These are phyloP conservation scores for Penicillium diatomitis DNA, from an alignment of 495 filamentous ascomycete species.

Conservation along the genomic window DNA sequence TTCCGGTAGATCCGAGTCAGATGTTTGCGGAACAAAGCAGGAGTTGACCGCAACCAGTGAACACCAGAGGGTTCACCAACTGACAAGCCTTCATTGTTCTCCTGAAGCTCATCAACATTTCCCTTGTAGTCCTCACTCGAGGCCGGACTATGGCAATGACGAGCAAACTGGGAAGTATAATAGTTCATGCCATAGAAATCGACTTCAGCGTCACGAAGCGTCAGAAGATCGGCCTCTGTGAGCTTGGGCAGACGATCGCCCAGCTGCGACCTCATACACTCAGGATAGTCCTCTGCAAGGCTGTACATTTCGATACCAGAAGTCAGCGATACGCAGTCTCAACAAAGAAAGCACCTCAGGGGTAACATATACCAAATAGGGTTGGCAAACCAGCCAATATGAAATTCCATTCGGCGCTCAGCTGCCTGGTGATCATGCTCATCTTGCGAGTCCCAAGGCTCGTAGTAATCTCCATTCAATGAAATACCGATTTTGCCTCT, in stretches of 20 bases:
- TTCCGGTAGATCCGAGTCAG: constrained; percentile 61
- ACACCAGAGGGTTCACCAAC: constrained; percentile 61
- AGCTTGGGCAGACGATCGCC: constrained; percentile 56
- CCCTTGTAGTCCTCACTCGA: constrained; percentile 50
- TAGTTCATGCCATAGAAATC: constrained; percentile 75
- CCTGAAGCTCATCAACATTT: constrained; percentile 51
- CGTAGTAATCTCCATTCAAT: constrained; percentile 42
- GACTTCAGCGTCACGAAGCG: constrained; percentile 47
- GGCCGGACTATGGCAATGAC: constrained; percentile 25
- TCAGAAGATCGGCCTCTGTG: constrained; percentile 46
- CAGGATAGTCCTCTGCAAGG: constrained; percentile 54
- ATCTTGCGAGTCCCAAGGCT: constrained; percentile 31
- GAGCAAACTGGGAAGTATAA: constrained; percentile 65
- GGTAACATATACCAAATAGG: constrained; percentile 38
- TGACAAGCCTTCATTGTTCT: constrained; percentile 49
- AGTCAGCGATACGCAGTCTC: background rate
- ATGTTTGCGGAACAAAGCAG: constrained; percentile 55
- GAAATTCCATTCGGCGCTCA: constrained; percentile 36
- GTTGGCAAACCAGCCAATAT: constrained; percentile 48
- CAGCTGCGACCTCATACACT: constrained; percentile 55
- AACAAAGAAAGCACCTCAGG: no score
- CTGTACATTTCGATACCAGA: constrained; percentile 16
- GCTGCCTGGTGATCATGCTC: constrained; percentile 26
- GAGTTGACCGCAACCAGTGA: constrained; percentile 55
- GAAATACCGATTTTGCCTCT: constrained; percentile 16